Evolutionary conservation across 768 basidiomycete genomes (phyloP).

Genomic region (Leccinellum rugosiceps): DNA sequence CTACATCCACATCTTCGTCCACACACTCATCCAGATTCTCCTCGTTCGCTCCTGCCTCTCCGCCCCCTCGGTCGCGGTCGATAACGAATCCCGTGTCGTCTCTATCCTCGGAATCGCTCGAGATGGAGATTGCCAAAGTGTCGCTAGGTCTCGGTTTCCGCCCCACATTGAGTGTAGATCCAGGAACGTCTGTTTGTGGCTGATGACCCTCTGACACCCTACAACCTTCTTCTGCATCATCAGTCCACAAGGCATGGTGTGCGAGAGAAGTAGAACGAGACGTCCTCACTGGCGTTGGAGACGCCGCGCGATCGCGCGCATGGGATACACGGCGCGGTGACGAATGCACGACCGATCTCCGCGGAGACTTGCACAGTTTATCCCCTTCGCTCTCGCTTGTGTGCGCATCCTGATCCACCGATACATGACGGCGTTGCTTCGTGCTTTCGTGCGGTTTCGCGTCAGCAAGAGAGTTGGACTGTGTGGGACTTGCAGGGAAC

Average conservation of each 20-base stretch:
- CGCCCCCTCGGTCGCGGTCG: not conserved
- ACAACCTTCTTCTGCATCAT: not conserved
- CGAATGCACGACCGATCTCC: conserved; percentile 23
- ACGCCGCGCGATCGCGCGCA: conserved; percentile 1
- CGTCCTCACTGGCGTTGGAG: conserved; percentile 10
- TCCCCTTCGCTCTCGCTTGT: conserved; percentile 5
- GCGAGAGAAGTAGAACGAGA: not conserved
- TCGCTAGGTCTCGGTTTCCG: conserved; percentile 10
- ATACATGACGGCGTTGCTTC: conserved; percentile 3
- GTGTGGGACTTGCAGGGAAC: conserved; percentile 16
- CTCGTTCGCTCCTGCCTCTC: not conserved
- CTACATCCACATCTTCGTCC: conserved; percentile 6
- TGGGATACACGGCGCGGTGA: conserved; percentile 19
- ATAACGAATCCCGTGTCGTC: not conserved
- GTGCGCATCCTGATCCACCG: conserved; percentile 1
- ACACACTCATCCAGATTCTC: not conserved
- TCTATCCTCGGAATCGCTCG: conserved; percentile 28
- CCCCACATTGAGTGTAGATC: not conserved
- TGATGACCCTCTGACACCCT: not conserved
- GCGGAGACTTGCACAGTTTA: conserved; percentile 21
- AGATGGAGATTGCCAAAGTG: conserved; percentile 22
- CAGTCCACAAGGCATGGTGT: not conserved
- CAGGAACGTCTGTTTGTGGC: not conserved
- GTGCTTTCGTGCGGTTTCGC: not conserved
- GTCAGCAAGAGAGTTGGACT: not conserved